phyloP scores from a whole-genome alignment of 2,329 filamentous ascomycete genomes.

The Periconia digitata region DNA sequence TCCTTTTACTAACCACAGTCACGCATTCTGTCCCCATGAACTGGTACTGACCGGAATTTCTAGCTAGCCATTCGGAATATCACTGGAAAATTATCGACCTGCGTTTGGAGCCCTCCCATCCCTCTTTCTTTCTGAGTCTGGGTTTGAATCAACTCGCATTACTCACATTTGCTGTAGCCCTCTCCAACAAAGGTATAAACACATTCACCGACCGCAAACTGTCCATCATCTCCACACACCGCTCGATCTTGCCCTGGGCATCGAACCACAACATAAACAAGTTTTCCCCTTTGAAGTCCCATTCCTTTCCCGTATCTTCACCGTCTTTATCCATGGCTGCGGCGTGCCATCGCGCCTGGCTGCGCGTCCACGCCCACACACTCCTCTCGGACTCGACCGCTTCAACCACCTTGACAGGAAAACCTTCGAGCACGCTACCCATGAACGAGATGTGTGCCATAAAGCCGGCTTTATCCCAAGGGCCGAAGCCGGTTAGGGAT shows the following conservation, averaged over 20 bases:
- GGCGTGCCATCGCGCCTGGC: slow-evolving; percentile 22
- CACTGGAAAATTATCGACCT: too few relatives aligned
- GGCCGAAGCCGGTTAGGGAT: slow-evolving; percentile 1
- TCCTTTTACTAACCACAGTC: too few relatives aligned
- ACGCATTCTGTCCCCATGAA: too few relatives aligned
- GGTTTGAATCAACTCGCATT: too few relatives aligned
- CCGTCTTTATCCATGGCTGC: too few relatives aligned
- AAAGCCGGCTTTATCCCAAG: slow-evolving; percentile 8
- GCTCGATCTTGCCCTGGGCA: slow-evolving; percentile 27
- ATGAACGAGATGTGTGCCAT: slow-evolving; percentile 14
- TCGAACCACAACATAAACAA: slow-evolving; percentile 36
- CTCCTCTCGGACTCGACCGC: slow-evolving; percentile 14
- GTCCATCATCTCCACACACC: slow-evolving; percentile 38
- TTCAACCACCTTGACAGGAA: slow-evolving; percentile 19
- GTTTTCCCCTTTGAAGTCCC: slow-evolving; percentile 36
- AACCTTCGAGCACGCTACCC: slow-evolving; percentile 11
- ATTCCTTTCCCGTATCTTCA: slow-evolving; percentile 26
- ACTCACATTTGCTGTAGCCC: slow-evolving; percentile 11
- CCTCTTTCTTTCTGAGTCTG: too few relatives aligned
- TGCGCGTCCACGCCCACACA: slow-evolving; percentile 32
- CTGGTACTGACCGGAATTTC: too few relatives aligned
- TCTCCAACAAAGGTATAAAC: slow-evolving; percentile 4
- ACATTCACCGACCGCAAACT: slow-evolving; percentile 14
- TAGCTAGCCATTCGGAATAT: too few relatives aligned
- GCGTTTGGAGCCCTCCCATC: too few relatives aligned